Percentiles rank a stretch among this genome's conserved stretches.
phyloP scores from a whole-genome alignment of 352 stramenopile genomes.

The Globisporangium irregulare region DNA sequence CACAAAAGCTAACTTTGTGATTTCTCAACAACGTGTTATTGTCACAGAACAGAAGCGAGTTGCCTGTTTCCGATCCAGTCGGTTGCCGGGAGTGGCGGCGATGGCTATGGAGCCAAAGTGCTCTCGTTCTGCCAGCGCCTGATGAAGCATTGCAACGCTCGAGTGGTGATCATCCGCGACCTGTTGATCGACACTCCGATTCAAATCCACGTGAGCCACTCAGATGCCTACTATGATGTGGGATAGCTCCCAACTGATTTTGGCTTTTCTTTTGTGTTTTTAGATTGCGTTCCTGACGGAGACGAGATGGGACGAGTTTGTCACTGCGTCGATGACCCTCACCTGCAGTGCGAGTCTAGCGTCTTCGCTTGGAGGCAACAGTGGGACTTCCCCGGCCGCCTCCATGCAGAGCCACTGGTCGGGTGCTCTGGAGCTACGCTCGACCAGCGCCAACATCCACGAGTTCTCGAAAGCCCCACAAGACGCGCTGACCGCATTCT shows the following conservation, averaged over 20 bases:
- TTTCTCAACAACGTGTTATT: slow-evolving; percentile 4
- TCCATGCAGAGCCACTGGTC: slow-evolving; percentile 18
- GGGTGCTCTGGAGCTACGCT: slow-evolving; percentile 53
- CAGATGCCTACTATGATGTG: neutral
- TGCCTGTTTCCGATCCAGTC: slow-evolving; percentile 16
- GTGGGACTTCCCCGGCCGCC: neutral
- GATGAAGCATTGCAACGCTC: slow-evolving; percentile 27
- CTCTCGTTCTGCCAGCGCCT: slow-evolving; percentile 41
- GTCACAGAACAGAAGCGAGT: slow-evolving; percentile 13
- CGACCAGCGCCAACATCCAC: slow-evolving; percentile 31
- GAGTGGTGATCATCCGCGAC: slow-evolving; percentile 36
- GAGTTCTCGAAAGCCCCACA: slow-evolving; percentile 44
- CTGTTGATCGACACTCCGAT: slow-evolving; percentile 56
- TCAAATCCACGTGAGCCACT: slow-evolving; percentile 49
- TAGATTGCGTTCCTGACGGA: slow-evolving; percentile 63
- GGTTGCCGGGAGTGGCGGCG: neutral
- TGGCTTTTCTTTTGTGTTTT: neutral
- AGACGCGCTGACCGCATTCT: slow-evolving; percentile 39
- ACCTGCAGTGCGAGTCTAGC: neutral
- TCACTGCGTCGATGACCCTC: slow-evolving; percentile 48
- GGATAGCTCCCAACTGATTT: neutral
- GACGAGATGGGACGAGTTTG: slow-evolving; percentile 55
- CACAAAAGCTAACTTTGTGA: slow-evolving; percentile 10
- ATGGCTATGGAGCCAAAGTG: neutral
- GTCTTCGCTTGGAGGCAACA: neutral